phyloP scores from a whole-genome alignment of 768 basidiomycete species.

The Phaeotremella fagi region DNA sequence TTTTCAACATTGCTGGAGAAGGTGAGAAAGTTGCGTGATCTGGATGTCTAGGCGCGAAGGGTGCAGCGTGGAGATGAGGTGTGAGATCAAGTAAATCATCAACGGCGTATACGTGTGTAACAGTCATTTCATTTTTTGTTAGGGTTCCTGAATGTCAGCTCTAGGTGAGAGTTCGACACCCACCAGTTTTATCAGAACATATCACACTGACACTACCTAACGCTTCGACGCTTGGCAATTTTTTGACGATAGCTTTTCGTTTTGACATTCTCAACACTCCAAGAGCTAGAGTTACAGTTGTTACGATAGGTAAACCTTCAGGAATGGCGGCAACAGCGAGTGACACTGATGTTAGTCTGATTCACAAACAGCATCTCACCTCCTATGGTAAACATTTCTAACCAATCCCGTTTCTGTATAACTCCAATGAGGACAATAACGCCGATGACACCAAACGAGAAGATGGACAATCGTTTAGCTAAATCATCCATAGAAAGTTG shows the following conservation, averaged over 20 bases:
- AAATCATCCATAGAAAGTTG: constrained; percentile 95
- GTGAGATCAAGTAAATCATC: constrained; percentile 73
- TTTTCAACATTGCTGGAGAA: constrained; percentile 66
- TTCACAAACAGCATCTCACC: constrained; percentile 55
- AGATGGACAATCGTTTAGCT: constrained; percentile 78
- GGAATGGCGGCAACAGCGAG: constrained; percentile 98
- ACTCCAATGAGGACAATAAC: constrained; percentile 87
- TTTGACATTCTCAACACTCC: constrained; percentile 92
- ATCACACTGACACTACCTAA: constrained; percentile 94
- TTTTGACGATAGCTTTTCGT: constrained; percentile 94
- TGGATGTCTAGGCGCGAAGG: constrained; percentile 39
- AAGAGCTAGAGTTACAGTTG: constrained; percentile 91
- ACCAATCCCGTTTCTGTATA: constrained; percentile 76
- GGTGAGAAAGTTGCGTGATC: constrained; percentile 44
- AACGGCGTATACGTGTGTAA: constrained; percentile 78
- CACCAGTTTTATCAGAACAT: constrained; percentile 94
- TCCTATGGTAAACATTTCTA: constrained; percentile 99
- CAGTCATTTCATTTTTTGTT: constrained; percentile 94
- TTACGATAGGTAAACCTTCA: constrained; percentile 93
- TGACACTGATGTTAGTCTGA: constrained; percentile 60
- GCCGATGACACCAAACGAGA: constrained; percentile 93
- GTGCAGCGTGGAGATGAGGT: constrained; percentile 51
- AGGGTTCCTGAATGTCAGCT: constrained; percentile 60
- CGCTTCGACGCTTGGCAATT: constrained; percentile 88
- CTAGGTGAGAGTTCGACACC: constrained; percentile 13